A percentile compares a stretch with the other conserved stretches of the same genome.
Evolutionary conservation across 2,329 filamentous ascomycete genomes (phyloP).

Genomic region (Neurospora crassa): DNA sequence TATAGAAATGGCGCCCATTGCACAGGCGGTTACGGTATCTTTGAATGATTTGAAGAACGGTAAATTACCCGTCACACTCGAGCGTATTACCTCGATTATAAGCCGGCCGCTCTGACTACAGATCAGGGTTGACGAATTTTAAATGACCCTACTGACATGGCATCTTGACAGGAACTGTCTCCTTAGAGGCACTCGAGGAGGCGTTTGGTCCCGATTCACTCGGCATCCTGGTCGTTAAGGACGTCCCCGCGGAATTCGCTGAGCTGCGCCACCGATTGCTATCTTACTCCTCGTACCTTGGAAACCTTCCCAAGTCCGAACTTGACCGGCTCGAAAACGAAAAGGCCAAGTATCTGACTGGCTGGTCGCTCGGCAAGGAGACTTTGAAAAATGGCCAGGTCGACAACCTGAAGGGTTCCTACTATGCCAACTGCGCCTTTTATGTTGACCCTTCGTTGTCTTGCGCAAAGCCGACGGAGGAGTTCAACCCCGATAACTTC

Average conservation of each 20-base stretch:
- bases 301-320: conserved; percentile 62
- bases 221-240: conserved; percentile 88
- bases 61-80: conserved; percentile 24
- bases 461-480: conserved; percentile 49
- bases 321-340: conserved; percentile 59
- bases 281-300: conserved; percentile 82
- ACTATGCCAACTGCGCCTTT: conserved; percentile 76
- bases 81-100: neutral
- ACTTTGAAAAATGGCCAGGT: conserved; percentile 68
- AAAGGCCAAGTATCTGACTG: conserved; percentile 54
- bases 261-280: conserved; percentile 65
- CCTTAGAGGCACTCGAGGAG: conserved; percentile 58
- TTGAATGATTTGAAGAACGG: conserved; percentile 51
- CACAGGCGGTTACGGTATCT: conserved; percentile 51
- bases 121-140: neutral
- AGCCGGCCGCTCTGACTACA: conserved; percentile 4
- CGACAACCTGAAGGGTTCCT: conserved; percentile 74
- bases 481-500: conserved; percentile 54
- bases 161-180: conserved; percentile 45
- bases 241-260: conserved; percentile 64
- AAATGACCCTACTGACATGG: conserved; percentile 5
- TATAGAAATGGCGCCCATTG: conserved; percentile 35
- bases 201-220: conserved; percentile 88
- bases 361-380: conserved; percentile 77
- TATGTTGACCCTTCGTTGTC: conserved; percentile 56